These are phyloP conservation scores for Syzygium grande DNA, from an alignment of 345 rosid species.

Conservation along the genomic window DNA sequence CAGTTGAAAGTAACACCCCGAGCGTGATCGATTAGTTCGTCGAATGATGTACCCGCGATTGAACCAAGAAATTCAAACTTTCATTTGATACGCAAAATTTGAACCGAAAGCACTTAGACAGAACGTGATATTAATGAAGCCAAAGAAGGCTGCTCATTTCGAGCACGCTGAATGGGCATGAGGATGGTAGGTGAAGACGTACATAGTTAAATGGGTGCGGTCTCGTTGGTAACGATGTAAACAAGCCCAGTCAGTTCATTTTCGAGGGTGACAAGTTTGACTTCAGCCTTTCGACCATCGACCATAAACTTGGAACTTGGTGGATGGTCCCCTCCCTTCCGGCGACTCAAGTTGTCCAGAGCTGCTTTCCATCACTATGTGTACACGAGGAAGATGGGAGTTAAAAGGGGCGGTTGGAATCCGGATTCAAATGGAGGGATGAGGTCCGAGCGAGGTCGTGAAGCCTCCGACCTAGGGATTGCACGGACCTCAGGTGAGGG, in stretches of 20 bases:
- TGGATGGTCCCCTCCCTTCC: not conserved
- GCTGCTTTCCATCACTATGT: not conserved
- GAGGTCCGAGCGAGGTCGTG: not conserved
- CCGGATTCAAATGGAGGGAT: not conserved
- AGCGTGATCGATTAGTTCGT: too few relatives aligned
- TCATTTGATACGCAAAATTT: too few relatives aligned
- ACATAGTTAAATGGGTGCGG: not conserved
- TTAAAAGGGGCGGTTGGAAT: not conserved
- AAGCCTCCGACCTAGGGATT: not conserved
- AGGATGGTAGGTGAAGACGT: not conserved
- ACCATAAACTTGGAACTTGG: not conserved
- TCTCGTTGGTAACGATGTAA: not conserved
- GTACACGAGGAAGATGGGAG: not conserved
- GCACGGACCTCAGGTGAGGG: not conserved
- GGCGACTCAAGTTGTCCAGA: not conserved
- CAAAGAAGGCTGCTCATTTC: too few relatives aligned
- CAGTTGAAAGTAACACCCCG: not conserved
- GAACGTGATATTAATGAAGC: too few relatives aligned
- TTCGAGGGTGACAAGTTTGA: not conserved
- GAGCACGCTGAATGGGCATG: not conserved
- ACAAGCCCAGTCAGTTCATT: not conserved
- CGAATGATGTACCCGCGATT: too few relatives aligned
- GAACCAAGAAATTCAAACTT: not conserved
- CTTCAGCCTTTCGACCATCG: not conserved
- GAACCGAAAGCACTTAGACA: too few relatives aligned